Conservation (phyloP, 2,329 filamentous ascomycete genomes). For the Alternaria novae-zelandiae region DNA sequence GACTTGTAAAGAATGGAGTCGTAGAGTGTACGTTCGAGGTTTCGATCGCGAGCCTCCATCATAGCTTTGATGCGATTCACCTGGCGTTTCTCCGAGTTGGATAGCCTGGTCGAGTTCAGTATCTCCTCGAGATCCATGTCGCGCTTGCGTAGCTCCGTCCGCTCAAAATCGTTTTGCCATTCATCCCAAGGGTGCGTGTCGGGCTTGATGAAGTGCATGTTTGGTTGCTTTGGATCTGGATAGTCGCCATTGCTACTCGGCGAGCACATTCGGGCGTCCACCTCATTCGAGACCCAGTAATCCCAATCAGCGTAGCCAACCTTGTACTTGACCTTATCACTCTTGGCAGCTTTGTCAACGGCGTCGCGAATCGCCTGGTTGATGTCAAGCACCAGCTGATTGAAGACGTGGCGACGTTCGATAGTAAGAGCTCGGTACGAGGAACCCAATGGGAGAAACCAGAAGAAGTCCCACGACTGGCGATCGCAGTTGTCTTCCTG, state of each 20-base stretch:
- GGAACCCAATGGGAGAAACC: constrained; percentile 3
- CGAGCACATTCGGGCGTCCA: constrained; percentile 6
- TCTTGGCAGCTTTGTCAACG: neutral
- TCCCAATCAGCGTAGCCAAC: constrained; percentile 10
- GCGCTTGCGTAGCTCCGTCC: constrained; percentile 1
- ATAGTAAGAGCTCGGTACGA: constrained; percentile 2
- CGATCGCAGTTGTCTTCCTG: constrained; percentile 1
- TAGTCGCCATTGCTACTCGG: constrained; percentile 9
- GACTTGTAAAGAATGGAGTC: neutral
- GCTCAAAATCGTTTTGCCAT: neutral
- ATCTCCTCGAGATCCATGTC: neutral
- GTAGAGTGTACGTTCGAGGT: neutral
- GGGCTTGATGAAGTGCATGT: constrained; percentile 14
- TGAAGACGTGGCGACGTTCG: constrained; percentile 2
- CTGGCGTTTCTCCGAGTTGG: neutral
- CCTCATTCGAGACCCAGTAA: neutral
- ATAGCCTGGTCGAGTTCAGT: neutral
- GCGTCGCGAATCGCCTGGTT: neutral
- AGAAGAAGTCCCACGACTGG: neutral
- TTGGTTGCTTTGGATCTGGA: neutral
- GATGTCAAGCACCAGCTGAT: constrained; percentile 8
- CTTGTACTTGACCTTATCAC: constrained; percentile 2
- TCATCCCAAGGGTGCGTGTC: constrained; percentile 1
- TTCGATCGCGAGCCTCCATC: neutral
- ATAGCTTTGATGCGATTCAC: neutral